Base-by-base conservation (phyloP, 2,329 filamentous ascomycete genomes). In the Penicillium sclerotigenum region DNA sequence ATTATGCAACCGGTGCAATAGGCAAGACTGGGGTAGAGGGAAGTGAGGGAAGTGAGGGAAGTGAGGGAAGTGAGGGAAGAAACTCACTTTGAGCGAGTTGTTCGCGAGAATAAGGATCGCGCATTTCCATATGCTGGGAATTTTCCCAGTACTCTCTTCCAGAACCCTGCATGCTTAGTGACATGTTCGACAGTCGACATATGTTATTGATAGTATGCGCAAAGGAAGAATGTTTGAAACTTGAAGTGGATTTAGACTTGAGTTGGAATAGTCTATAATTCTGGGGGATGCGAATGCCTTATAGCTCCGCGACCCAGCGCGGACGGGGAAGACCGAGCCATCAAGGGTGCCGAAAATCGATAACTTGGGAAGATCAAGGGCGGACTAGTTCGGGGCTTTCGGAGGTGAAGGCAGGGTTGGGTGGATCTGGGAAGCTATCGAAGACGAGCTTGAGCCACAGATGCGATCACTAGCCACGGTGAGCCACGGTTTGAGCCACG, bases 1-100 rank as follows among this genome's bases (percentile, higher is more conserved):
- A 70, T 36, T 33, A 40, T 64, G 55, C 69, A 82, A 59, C 79
- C 72, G 34, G 74, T 68, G 51, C 73, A 70, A 26, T 16, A 34
- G n/a, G 28, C 8, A 33, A 37, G 29, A 53, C 26, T 26, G 38
- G 45, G 24, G 31, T 26, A 37, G 20, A 42, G n/a, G 29, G 37
- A 24, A n/a, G 14, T 2, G 22, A 26, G 14, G 29, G 31, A 33
- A 33, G 29, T 14, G 29, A 34, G 16, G 20, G 41, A 22, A 28
- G 14, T 2, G 22, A 26, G 14, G 29, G 31, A 33, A 33, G 29
- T 14, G 29, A 34, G 16, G 20, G 34, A 26, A 18, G 20, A 13
- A n/a, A 61, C 70, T 63, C 68, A 72, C 70, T 68, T 59, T 57
- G 58, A 61, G 63, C 57, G 53, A 49, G 60, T 58, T 60, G 59